Conservation (phyloP, 2,329 filamentous ascomycete genomes). For the Nothopassalora personata region DNA sequence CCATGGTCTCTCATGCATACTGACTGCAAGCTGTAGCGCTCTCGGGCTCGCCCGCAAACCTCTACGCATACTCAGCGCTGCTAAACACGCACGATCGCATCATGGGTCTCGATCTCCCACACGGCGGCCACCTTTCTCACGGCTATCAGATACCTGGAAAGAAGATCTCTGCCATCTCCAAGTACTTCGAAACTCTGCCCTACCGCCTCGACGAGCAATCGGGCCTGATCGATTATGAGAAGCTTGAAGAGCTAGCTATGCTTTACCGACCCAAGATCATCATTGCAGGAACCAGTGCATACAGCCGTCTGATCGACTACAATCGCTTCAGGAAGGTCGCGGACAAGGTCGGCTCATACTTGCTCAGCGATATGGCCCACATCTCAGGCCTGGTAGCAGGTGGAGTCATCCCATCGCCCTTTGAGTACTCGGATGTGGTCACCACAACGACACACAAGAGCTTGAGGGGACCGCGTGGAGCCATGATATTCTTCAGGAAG, state of each 20-base stretch:
- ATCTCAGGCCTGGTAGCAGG: slow-evolving; percentile 92
- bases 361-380: slow-evolving; percentile 94
- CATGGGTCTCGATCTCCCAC: slow-evolving; percentile 93
- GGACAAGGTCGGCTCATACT: slow-evolving; percentile 86
- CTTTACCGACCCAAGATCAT: slow-evolving; percentile 94
- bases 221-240: slow-evolving; percentile 90
- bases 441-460: slow-evolving; percentile 99
- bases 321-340: slow-evolving; percentile 83
- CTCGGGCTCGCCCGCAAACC: slow-evolving; percentile 81
- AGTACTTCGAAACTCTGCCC: slow-evolving; percentile 97
- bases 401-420: slow-evolving; percentile 84
- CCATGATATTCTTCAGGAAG: slow-evolving; percentile 97
- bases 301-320: slow-evolving; percentile 95
- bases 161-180: slow-evolving; percentile 98
- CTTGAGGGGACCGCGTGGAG: slow-evolving; percentile 85
- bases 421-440: slow-evolving; percentile 85
- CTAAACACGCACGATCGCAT: slow-evolving; percentile 93
- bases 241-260: slow-evolving; percentile 77
- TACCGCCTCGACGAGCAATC: slow-evolving; percentile 88
- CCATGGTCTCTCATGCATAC: background rate
- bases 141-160: slow-evolving; percentile 93
- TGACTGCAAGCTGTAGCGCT: slow-evolving; percentile 21
- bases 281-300: slow-evolving; percentile 89
- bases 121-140: slow-evolving; percentile 91
- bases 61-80: slow-evolving; percentile 96